phyloP scores from a whole-genome alignment of 1,284 basidiomycete genomes.

The Fomitopsis palustris region DNA sequence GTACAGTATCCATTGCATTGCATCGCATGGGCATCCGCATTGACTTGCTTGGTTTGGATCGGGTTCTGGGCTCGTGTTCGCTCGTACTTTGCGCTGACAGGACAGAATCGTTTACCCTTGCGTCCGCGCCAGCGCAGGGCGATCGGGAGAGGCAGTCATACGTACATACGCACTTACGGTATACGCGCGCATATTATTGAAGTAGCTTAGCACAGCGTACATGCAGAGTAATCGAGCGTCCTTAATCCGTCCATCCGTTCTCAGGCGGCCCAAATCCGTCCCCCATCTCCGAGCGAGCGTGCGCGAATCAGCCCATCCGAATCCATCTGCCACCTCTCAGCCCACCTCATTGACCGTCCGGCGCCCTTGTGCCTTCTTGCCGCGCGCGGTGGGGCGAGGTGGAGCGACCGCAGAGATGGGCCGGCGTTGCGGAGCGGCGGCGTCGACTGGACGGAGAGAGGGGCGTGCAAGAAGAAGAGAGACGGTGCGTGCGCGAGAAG shows the following conservation, averaged over 20 bases:
- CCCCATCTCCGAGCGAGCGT: no score
- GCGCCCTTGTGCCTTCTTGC: not conserved
- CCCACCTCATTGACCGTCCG: not conserved
- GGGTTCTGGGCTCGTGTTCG: not conserved
- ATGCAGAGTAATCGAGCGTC: not conserved
- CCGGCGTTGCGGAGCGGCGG: not conserved
- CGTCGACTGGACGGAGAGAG: not conserved
- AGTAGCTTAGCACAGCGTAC: not conserved
- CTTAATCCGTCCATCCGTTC: not conserved
- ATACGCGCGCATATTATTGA: no score
- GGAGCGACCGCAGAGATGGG: not conserved
- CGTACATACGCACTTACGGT: not conserved
- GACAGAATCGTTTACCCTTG: not conserved
- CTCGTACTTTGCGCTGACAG: not conserved
- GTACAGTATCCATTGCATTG: constrained; percentile 1
- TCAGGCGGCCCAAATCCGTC: not conserved
- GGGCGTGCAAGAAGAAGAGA: not conserved
- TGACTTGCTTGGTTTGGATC: not conserved
- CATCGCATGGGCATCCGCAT: not conserved
- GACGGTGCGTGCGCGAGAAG: no score
- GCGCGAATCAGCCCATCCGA: not conserved
- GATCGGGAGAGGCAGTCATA: not conserved
- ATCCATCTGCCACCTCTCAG: not conserved
- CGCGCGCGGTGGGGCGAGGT: not conserved
- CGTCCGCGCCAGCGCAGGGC: not conserved